A percentile compares a stretch with the other conserved stretches of the same genome.
Conservation (phyloP, 495 filamentous ascomycete genomes). For the Aspergillus bertholletiae region DNA sequence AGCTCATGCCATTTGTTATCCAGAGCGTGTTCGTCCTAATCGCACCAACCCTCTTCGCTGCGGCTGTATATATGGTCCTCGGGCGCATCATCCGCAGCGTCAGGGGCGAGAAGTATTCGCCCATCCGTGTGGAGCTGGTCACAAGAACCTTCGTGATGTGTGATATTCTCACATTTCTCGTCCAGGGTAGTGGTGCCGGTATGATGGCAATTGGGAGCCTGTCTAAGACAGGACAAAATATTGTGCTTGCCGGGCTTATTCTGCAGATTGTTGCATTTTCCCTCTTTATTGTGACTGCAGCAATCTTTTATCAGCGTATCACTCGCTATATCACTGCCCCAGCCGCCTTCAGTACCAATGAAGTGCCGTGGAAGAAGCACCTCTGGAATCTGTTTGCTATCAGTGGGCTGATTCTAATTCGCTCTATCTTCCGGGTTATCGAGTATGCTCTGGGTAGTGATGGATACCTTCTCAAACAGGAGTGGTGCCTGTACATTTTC, state of each 20-base stretch:
- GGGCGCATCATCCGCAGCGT: slow-evolving; percentile 40
- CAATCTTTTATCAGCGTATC: slow-evolving; percentile 26
- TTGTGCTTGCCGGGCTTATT: slow-evolving; percentile 31
- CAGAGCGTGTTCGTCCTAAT: slow-evolving; percentile 30
- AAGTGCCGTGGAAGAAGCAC: slow-evolving; percentile 43
- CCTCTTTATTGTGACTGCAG: slow-evolving; percentile 25
- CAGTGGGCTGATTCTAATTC: slow-evolving; percentile 50
- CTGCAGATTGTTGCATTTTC: slow-evolving; percentile 33
- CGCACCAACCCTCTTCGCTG: slow-evolving; percentile 38
- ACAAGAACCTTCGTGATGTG: slow-evolving; percentile 22
- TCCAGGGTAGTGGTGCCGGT: slow-evolving; percentile 15
- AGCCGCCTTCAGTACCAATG: too few relatives aligned
- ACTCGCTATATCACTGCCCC: slow-evolving; percentile 14
- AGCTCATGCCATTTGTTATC: slow-evolving; percentile 21
- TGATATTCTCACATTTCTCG: slow-evolving; percentile 17
- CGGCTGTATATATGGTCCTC: slow-evolving; percentile 52
- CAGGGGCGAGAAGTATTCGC: slow-evolving; percentile 28
- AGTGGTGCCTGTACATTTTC: slow-evolving; percentile 57
- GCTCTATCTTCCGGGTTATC: slow-evolving; percentile 56
- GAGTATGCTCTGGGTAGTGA: slow-evolving; percentile 54
- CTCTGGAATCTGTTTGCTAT: slow-evolving; percentile 46
- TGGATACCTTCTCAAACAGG: slow-evolving; percentile 45
- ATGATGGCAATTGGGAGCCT: slow-evolving; percentile 4
- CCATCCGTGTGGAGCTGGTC: slow-evolving; percentile 5
- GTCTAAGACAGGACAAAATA: slow-evolving; percentile 7